A percentile compares a stretch with the other conserved stretches of the same genome.
Evolutionary conservation across 2,329 filamentous ascomycete species (phyloP).

Genomic region (Penicillium sp.): DNA sequence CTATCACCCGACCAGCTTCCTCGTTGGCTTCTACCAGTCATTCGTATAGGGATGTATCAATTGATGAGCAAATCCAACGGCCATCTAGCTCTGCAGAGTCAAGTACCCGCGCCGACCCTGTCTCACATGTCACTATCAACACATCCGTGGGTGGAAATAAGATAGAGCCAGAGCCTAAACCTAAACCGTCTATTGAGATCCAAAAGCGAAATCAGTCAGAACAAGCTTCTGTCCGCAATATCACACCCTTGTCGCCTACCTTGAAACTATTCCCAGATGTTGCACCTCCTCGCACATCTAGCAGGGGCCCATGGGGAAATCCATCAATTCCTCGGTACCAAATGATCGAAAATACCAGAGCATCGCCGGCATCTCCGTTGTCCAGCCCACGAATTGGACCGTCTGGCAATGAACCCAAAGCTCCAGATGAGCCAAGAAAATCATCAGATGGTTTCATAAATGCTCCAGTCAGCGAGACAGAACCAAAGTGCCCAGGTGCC

Average conservation of each 20-base stretch:
- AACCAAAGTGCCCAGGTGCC: slow-evolving; percentile 1
- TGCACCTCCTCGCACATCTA: slow-evolving; percentile 32
- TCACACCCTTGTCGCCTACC: slow-evolving; percentile 16
- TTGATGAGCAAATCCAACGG: slow-evolving; percentile 8
- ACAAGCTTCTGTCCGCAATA: slow-evolving; percentile 9
- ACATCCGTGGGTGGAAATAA: neutral
- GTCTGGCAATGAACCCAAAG: neutral
- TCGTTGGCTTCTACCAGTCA: slow-evolving; percentile 8
- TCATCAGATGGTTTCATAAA: neutral
- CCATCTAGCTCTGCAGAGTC: slow-evolving; percentile 10
- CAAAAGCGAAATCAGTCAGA: slow-evolving; percentile 6
- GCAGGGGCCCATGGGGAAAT: slow-evolving; percentile 25
- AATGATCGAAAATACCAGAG: slow-evolving; percentile 4
- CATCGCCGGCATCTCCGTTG: neutral
- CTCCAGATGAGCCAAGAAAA: neutral
- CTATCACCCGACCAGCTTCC: neutral
- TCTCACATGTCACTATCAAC: neutral
- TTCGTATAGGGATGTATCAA: slow-evolving; percentile 6
- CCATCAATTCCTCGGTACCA: slow-evolving; percentile 20
- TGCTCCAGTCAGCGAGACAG: neutral
- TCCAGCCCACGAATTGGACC: neutral
- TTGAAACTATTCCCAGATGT: slow-evolving; percentile 37
- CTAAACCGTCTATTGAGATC: slow-evolving; percentile 1
- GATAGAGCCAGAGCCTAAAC: neutral
- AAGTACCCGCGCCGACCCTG: neutral